Percentiles rank a stretch among this genome's conserved stretches.
Conservation (phyloP, 164 flowering plant species). For the Chimonanthus salicifolius region DNA sequence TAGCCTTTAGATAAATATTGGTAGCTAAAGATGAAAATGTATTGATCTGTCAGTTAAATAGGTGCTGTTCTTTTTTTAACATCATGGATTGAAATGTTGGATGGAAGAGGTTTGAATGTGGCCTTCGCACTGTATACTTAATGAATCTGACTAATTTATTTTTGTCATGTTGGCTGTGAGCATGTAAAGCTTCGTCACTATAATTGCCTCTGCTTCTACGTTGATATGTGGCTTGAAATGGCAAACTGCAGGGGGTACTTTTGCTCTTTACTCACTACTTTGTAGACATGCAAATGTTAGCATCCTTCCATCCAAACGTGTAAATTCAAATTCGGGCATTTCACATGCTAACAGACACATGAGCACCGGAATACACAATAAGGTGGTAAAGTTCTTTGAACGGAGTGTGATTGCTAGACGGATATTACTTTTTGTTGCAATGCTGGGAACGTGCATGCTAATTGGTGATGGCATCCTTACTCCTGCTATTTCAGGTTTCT, state of each 20-base stretch:
- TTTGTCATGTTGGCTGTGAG: neutral
- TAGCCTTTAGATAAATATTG: no score
- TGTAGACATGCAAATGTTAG: slow-evolving; percentile 67
- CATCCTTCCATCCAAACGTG: slow-evolving; percentile 26
- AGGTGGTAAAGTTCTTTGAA: slow-evolving; percentile 51
- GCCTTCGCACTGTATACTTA: no score
- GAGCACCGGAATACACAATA: slow-evolving; percentile 14
- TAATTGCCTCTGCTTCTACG: neutral
- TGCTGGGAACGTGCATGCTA: slow-evolving; percentile 83
- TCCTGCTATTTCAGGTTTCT: slow-evolving; percentile 81
- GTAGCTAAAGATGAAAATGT: no score
- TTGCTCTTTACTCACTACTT: slow-evolving; percentile 74
- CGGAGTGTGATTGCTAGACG: slow-evolving; percentile 62
- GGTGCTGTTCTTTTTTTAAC: no score
- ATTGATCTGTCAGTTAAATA: no score
- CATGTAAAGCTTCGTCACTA: neutral
- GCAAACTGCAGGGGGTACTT: slow-evolving; percentile 68
- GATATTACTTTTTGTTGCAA: slow-evolving; percentile 64
- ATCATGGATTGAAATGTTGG: no score
- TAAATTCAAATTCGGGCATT: slow-evolving; percentile 20
- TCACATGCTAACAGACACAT: slow-evolving; percentile 18
- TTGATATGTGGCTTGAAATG: neutral
- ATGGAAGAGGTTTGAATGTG: no score
- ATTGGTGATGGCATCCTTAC: slow-evolving; percentile 93
- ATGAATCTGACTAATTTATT: no score